A percentile compares a stretch with the other conserved stretches of the same genome.
Conservation (phyloP, 2,329 filamentous ascomycete species). For the Penicillium fuscoglaucum region DNA sequence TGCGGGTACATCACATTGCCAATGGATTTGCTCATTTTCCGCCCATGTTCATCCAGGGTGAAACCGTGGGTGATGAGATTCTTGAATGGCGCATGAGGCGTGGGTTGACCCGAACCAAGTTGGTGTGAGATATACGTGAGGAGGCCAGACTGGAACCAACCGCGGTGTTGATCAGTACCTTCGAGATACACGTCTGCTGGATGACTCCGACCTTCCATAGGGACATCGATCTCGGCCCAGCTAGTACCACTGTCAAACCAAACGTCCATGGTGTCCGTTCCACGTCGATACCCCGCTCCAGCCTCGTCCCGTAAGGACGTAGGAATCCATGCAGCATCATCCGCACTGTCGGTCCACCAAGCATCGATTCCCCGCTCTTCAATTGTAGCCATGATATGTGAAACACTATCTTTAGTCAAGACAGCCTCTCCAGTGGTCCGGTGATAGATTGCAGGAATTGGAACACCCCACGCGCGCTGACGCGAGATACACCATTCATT, state of each 20-base stretch:
- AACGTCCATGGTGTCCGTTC: constrained; percentile 96
- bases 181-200: constrained; percentile 86
- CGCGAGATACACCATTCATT: constrained; percentile 98
- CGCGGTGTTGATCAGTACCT: constrained; percentile 92
- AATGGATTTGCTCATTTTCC: constrained; percentile 97
- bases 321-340: constrained; percentile 77
- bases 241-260: constrained; percentile 99
- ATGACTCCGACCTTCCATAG: constrained; percentile 31
- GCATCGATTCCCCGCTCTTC: constrained; percentile 78
- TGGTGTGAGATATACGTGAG: constrained; percentile 74
- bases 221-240: constrained; percentile 63
- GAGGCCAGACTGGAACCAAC: constrained; percentile 97
- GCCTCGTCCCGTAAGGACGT: constrained; percentile 55
- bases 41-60: constrained; percentile 82
- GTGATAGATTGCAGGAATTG: constrained; percentile 87
- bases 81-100: constrained; percentile 69
- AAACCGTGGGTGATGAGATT: constrained; percentile 95
- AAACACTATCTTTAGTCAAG: constrained; percentile 75
- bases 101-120: constrained; percentile 36
- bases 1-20: constrained; percentile 82
- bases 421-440: constrained; percentile 67
- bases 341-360: constrained; percentile 83
- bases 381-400: constrained; percentile 80
- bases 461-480: constrained; percentile 93
- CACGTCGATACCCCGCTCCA: constrained; percentile 62